Evolutionary conservation across 441 rosid genomes (phyloP), one percentile per base, ranked within the genome.

Genomic region (Metrosideros polymorpha): DNA sequence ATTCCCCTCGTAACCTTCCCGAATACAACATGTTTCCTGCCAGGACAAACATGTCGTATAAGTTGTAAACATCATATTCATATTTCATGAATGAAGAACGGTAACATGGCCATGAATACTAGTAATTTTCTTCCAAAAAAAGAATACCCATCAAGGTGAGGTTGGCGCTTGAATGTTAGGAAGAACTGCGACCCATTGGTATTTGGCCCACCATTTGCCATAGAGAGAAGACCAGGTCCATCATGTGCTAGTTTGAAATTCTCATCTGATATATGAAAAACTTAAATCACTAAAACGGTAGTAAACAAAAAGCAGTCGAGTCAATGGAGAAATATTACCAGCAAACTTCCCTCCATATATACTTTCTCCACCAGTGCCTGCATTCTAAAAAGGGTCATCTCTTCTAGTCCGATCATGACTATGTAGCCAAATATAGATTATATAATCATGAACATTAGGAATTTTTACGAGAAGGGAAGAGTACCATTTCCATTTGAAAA

Each of bases 351-450:
- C 99, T 89, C 99, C 99, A 82, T 94, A 96, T 87, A 97, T 96
- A 87, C 99, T 96, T 92, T 98, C 99, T 87, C 99, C 99, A 86
- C 99, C 99, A 84, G 99, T 96, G 94, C 99, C 99, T 98, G 97
- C 94, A 94, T 93, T 93, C 91, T 93, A 98, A 92, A 91, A 93
- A 93, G 92, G 83, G 91, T 84, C 57, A 88, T 87, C 91, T 91
- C 79, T 71, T 92, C 91, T 92, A 86, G 87, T 94, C 92, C 87
- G 88, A 91, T 92, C 90, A 88, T 90, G 87, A 85, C 84, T 88
- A 89, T 89, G 88, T 90, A 88, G 91, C 87, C 90, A 91, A 91
- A 90, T 88, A 88, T 84, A 88, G 89, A 89, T 87, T 83, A 87
- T 84, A 86, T 89, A 91, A 85, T 89, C 88, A 88, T 22, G 85